These are phyloP conservation scores for Nigrospora oryzae DNA, from an alignment of 2,329 filamentous ascomycete species.

Conservation along the genomic window DNA sequence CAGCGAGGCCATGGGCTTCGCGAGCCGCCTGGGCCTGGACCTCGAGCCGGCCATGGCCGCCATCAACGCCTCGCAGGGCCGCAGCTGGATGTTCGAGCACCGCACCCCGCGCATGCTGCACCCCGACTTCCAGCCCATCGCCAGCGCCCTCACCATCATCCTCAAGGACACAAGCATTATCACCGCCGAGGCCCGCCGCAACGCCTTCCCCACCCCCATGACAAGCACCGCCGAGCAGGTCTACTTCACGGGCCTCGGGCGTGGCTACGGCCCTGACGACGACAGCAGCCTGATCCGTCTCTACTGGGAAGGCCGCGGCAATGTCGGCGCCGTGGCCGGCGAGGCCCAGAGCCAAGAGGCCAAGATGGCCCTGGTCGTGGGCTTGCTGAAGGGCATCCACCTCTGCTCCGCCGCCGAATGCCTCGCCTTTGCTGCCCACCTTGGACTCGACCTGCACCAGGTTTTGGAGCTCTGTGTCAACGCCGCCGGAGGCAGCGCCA, in stretches of 20 bases:
- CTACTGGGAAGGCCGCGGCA: constrained; percentile 29
- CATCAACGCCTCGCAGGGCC: constrained; percentile 37
- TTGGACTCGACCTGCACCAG: constrained; percentile 34
- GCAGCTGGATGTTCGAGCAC: constrained; percentile 57
- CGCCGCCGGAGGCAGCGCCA: constrained; percentile 32
- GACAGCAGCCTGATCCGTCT: constrained; percentile 33
- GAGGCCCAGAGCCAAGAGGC: constrained; percentile 20
- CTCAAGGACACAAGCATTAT: constrained; percentile 58
- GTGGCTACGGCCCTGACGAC: constrained; percentile 41
- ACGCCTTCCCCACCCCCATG: constrained; percentile 51
- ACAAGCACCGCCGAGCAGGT: constrained; percentile 55
- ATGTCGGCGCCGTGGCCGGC: constrained; percentile 18
- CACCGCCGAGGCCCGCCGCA: constrained; percentile 52
- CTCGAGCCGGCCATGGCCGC: constrained; percentile 28
- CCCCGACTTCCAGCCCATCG: constrained; percentile 42
- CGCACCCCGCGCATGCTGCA: constrained; percentile 46
- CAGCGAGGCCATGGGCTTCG: constrained; percentile 53
- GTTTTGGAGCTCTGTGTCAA: constrained; percentile 35
- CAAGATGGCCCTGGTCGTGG: constrained; percentile 27
- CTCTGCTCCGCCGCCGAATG: constrained; percentile 33
- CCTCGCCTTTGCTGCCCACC: constrained; percentile 29
- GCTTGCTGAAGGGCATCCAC: constrained; percentile 32
- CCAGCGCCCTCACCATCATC: constrained; percentile 52
- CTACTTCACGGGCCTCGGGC: constrained; percentile 50
- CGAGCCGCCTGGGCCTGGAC: constrained; percentile 45